Conservation (phyloP, 768 basidiomycete genomes). For the Mycena alexandri region DNA sequence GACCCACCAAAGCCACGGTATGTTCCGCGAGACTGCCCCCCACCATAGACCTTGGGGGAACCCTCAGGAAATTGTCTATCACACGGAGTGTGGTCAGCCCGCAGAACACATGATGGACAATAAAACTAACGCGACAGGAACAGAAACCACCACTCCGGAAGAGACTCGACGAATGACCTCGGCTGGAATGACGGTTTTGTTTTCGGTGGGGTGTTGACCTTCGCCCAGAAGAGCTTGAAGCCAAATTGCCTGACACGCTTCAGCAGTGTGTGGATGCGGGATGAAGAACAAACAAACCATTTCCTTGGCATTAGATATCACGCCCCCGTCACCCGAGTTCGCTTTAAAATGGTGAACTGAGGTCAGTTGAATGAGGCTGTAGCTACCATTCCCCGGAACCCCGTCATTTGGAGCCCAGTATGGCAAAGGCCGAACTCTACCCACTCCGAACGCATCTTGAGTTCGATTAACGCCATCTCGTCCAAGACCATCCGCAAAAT, state of each 20-base stretch:
- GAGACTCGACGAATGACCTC: slow-evolving; percentile 34
- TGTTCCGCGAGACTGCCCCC: slow-evolving; percentile 36
- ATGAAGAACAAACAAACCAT: slow-evolving; percentile 32
- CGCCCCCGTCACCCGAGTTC: slow-evolving; percentile 33
- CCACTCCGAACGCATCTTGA: slow-evolving; percentile 9
- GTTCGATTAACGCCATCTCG: slow-evolving; percentile 15
- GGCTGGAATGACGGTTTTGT: slow-evolving; percentile 36
- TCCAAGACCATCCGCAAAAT: slow-evolving; percentile 17
- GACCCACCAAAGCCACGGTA: slow-evolving; percentile 39
- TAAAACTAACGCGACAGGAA: slow-evolving; percentile 28
- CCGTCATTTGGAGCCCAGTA: not conserved
- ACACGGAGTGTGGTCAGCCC: no score
- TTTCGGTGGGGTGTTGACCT: slow-evolving; percentile 34
- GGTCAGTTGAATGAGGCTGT: no score
- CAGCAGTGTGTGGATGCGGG: not conserved
- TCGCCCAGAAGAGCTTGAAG: slow-evolving; percentile 35
- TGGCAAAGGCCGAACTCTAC: not conserved
- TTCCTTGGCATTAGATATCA: slow-evolving; percentile 41
- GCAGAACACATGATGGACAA: no score
- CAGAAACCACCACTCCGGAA: slow-evolving; percentile 31
- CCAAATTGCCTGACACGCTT: slow-evolving; percentile 31
- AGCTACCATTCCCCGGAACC: no score
- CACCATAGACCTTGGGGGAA: slow-evolving; percentile 42
- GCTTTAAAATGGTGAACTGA: not conserved
- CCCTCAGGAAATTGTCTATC: slow-evolving; percentile 37